A percentile compares a stretch with the other conserved stretches of the same genome.
These are phyloP conservation scores for Phylloporus sp. DNA, from an alignment of 768 basidiomycete species.

Conservation along the genomic window DNA sequence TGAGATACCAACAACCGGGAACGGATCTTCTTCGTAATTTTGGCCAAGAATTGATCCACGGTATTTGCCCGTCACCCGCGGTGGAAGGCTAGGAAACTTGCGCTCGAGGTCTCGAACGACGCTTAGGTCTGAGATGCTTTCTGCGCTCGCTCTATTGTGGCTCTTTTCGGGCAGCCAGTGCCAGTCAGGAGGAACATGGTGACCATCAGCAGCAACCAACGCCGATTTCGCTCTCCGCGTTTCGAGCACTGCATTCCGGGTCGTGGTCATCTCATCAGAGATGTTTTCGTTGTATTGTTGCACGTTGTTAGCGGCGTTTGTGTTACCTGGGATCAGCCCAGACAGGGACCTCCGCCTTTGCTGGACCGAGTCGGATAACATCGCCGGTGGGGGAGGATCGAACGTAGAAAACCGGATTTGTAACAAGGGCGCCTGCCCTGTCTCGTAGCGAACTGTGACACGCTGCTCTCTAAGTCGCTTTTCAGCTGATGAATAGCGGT, in stretches of 20 bases:
- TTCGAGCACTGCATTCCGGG: constrained; percentile 3
- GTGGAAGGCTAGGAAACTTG: constrained; percentile 53
- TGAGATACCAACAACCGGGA: constrained; percentile 22
- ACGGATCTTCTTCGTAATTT: constrained; percentile 20
- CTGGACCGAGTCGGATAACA: constrained; percentile 11
- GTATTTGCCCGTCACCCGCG: constrained; percentile 28
- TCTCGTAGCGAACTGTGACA: constrained; percentile 47
- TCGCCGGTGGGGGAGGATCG: constrained; percentile 35
- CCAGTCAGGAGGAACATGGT: constrained; percentile 10
- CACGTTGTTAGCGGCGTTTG: not conserved
- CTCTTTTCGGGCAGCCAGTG: constrained; percentile 5
- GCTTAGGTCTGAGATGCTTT: constrained; percentile 39
- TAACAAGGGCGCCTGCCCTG: constrained; percentile 45
- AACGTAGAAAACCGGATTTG: constrained; percentile 53
- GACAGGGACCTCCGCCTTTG: constrained; percentile 15
- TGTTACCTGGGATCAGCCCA: constrained; percentile 4
- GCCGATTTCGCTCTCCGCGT: constrained; percentile 14
- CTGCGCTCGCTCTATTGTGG: constrained; percentile 20
- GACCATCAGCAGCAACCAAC: not conserved
- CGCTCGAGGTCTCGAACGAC: constrained; percentile 48
- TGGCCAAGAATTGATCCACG: constrained; percentile 25
- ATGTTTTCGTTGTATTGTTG: constrained; percentile 2
- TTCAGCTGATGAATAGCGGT: constrained; percentile 1
- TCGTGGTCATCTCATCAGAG: constrained; percentile 9
- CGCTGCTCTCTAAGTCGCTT: constrained; percentile 30